Evolutionary conservation across 2,329 filamentous ascomycete genomes (phyloP), one percentile per base, ranked within the genome.

Genomic region (Alternaria panax): DNA sequence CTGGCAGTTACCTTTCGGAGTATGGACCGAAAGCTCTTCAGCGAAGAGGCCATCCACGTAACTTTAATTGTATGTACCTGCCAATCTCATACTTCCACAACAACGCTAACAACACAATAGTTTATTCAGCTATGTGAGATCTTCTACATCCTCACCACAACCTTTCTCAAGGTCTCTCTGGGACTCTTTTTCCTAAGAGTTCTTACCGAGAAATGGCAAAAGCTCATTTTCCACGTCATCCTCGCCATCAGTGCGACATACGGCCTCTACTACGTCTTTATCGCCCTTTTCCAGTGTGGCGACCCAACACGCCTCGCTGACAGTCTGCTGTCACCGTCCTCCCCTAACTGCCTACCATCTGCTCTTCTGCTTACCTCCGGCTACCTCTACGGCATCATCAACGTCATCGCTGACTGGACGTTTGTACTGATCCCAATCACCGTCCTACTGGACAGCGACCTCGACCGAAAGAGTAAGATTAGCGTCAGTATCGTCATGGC

Each of bases 121-220:
- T 72, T 70, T 24, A 63, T 77, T 18, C 72, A 76, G 65, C 64
- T 76, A 6, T 65, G 63, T 18, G 84, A 86, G 65, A 75, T 84
- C 48, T 84, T 82, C 68, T 87, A 87, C 68, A 80, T 83, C 25
- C 75, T 84, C 60, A 80, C 81, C 0, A 84, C 81, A 7, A 79
- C 80, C 6, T 67, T 82, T 18, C 77, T 84, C 43, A 86, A 85
- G 63, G 68, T 76, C 12, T 76, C 75, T 2, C 61, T 77, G 4
- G 74, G 75, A 1, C 72, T 77, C 22, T 77, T 77, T 69, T 77
- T 77, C 45, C 66, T 77, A 1, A 72, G 75, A 18, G 64, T 77
- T 6, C 63, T 77, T 11, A 75, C 70, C 9, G 68, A 73, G 36
- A 64, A 54, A 12, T 77, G 75, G 74, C 74, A 77, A 65, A 69